These are phyloP conservation scores for Citrullus colocynthis DNA, from an alignment of 306 rosid species.

Conservation along the genomic window DNA sequence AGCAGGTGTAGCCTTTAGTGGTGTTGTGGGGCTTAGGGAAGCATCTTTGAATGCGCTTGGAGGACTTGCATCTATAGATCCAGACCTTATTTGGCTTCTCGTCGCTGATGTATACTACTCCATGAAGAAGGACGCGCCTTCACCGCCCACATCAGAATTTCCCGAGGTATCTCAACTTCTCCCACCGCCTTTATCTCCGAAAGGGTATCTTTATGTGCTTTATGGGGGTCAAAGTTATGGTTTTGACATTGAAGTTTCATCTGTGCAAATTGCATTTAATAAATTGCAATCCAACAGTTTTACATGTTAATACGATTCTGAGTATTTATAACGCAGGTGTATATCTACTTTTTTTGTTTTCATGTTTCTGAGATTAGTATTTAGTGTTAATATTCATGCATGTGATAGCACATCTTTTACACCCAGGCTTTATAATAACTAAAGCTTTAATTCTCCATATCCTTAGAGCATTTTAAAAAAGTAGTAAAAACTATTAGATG, in stretches of 20 bases:
- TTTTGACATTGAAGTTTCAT: constrained; percentile 51
- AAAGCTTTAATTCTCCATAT: background rate
- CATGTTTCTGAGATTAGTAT: background rate
- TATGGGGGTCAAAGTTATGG: constrained; percentile 75
- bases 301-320: constrained; percentile 22
- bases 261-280: constrained; percentile 48
- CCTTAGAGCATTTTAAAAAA: too few relatives aligned
- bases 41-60: constrained; percentile 65
- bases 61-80: constrained; percentile 69
- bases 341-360: background rate
- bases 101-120: constrained; percentile 73
- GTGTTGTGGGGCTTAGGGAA: constrained; percentile 57
- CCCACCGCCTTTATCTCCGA: constrained; percentile 45
- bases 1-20: constrained; percentile 79
- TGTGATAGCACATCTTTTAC: background rate
- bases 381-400: background rate
- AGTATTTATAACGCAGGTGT: background rate
- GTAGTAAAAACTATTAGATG: too few relatives aligned
- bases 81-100: constrained; percentile 96
- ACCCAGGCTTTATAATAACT: background rate
- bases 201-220: constrained; percentile 51
- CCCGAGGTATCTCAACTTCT: constrained; percentile 42
- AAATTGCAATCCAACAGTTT: constrained; percentile 32
- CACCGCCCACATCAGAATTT: constrained; percentile 40
- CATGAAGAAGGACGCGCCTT: constrained; percentile 24